Evolutionary conservation across 345 rosid species (phyloP).

Genomic region (Limnanthes douglasii): DNA sequence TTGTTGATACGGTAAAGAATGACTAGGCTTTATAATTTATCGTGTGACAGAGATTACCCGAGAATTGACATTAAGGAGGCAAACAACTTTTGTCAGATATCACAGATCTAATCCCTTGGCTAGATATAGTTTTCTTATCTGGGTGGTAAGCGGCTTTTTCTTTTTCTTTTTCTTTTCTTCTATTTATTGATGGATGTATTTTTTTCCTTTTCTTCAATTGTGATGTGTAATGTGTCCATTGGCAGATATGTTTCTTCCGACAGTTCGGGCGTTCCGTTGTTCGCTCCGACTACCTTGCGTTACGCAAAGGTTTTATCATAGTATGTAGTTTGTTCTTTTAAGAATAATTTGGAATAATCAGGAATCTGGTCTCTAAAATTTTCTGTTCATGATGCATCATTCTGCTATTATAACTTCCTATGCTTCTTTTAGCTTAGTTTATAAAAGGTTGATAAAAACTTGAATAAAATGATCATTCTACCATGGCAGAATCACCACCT

Average conservation of each 20-base stretch:
- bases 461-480: neutral
- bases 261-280: constrained; percentile 72
- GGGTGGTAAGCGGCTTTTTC: constrained; percentile 46
- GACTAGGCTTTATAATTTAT: neutral
- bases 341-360: neutral
- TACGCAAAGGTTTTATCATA: constrained; percentile 68
- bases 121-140: constrained; percentile 45
- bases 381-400: neutral
- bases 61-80: constrained; percentile 42
- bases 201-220: neutral
- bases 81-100: constrained; percentile 63
- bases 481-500: constrained; percentile 65
- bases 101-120: constrained; percentile 41
- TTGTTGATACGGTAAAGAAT: neutral
- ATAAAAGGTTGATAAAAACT: too few relatives aligned
- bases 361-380: too few relatives aligned
- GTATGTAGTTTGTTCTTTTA: constrained; percentile 13
- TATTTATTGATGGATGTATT: too few relatives aligned
- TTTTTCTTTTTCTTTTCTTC: neutral
- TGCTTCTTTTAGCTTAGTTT: neutral
- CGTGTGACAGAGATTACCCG: constrained; percentile 35
- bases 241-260: constrained; percentile 69
- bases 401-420: neutral
- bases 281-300: constrained; percentile 65
- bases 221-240: constrained; percentile 2